Conservation (phyloP, 345 rosid genomes). For the Mallotus nudiflorus region DNA sequence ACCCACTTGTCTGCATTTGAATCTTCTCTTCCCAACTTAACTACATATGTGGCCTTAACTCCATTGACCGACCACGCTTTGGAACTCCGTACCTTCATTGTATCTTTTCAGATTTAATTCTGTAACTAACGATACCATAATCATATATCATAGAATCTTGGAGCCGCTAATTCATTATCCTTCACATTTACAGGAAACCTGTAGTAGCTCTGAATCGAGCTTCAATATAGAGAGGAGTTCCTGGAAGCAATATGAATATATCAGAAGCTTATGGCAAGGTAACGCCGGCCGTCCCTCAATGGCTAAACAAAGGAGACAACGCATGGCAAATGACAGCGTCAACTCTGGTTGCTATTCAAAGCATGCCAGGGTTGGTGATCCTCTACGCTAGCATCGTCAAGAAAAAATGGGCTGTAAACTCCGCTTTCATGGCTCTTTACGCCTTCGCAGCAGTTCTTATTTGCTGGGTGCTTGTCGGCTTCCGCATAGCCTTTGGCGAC, state of each 20-base stretch:
- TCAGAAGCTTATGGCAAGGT: slow-evolving; percentile 6
- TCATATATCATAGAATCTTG: too few relatives aligned
- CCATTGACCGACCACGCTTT: too few relatives aligned
- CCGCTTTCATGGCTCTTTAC: slow-evolving; percentile 34
- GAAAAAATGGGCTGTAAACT: slow-evolving; percentile 36
- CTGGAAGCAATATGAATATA: neutral
- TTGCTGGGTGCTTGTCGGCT: slow-evolving; percentile 32
- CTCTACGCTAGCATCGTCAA: slow-evolving; percentile 31
- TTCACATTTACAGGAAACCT: too few relatives aligned
- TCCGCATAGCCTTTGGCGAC: slow-evolving; percentile 29
- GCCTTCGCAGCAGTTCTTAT: slow-evolving; percentile 34
- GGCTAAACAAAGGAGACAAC: slow-evolving; percentile 39
- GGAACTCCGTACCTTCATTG: too few relatives aligned
- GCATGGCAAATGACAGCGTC: slow-evolving; percentile 38
- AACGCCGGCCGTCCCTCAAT: slow-evolving; percentile 18
- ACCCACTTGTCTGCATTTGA: neutral
- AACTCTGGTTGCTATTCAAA: slow-evolving; percentile 26
- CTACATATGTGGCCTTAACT: too few relatives aligned
- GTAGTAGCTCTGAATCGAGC: too few relatives aligned
- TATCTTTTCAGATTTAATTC: too few relatives aligned
- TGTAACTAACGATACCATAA: too few relatives aligned
- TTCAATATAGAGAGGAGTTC: too few relatives aligned
- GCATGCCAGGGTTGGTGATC: slow-evolving; percentile 36
- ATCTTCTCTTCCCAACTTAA: too few relatives aligned
- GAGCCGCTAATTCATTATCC: too few relatives aligned